phyloP scores from a whole-genome alignment of 495 filamentous ascomycete genomes.

The Aspergillus egyptiacus region DNA sequence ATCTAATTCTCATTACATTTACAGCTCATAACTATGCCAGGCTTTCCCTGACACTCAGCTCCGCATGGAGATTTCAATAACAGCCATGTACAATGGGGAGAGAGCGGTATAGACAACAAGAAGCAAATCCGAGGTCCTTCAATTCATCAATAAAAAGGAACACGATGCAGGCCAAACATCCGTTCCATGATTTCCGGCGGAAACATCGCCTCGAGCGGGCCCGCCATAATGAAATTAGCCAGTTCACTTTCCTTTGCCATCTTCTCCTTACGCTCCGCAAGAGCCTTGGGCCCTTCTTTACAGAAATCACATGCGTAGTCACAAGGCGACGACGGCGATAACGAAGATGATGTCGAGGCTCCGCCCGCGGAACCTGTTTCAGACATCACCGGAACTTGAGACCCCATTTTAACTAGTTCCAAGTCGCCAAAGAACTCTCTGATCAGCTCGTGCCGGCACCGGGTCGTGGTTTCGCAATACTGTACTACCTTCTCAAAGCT shows the following conservation, averaged over 20 bases:
- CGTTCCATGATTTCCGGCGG: conserved; percentile 5
- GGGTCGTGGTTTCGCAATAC: conserved; percentile 72
- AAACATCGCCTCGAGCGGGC: conserved; percentile 14
- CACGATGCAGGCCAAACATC: conserved; percentile 5
- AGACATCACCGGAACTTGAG: conserved; percentile 24
- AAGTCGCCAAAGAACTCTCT: conserved; percentile 75
- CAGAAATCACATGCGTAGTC: conserved; percentile 88
- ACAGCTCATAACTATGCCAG: neutral
- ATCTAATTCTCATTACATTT: neutral
- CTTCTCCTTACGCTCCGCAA: conserved; percentile 56
- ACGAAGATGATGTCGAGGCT: neutral
- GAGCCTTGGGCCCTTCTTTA: conserved; percentile 58
- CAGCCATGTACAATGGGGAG: neutral
- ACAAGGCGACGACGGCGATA: conserved; percentile 43
- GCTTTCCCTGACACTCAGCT: neutral
- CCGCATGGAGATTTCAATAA: neutral
- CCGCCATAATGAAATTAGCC: conserved; percentile 13
- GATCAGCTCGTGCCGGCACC: conserved; percentile 73
- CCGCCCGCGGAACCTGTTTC: conserved; percentile 2
- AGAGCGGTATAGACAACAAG: neutral
- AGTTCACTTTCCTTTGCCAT: conserved; percentile 23
- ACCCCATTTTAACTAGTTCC: conserved; percentile 38
- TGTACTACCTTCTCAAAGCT: conserved; percentile 55
- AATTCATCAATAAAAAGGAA: neutral
- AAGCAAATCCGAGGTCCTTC: neutral